Evolutionary conservation across 345 rosid genomes (phyloP).

Genomic region (Acer campestre): DNA sequence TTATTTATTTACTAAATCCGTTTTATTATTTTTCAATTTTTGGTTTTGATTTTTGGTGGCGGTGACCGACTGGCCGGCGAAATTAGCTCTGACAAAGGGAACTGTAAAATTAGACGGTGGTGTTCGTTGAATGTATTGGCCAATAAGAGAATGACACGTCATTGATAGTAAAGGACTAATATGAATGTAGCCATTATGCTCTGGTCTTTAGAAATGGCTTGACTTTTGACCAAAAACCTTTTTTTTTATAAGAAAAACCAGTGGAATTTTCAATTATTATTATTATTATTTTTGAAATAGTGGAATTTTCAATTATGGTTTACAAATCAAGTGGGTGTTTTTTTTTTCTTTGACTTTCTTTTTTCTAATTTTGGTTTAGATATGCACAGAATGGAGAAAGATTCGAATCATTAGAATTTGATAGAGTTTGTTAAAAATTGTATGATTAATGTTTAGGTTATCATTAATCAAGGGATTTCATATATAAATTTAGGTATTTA

Average conservation of each 20-base stretch:
- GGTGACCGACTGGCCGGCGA: conserved; percentile 4
- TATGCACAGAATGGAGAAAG: background rate
- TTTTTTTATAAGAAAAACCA: background rate
- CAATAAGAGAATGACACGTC: background rate
- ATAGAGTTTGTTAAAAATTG: background rate
- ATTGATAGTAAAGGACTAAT: background rate
- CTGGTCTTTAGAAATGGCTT: background rate
- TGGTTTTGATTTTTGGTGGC: background rate
- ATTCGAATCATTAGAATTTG: background rate
- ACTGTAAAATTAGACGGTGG: background rate
- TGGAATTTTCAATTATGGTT: background rate
- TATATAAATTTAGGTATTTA: background rate
- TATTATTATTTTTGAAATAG: background rate
- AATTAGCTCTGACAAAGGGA: background rate
- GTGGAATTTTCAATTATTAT: background rate
- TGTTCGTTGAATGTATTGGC: background rate
- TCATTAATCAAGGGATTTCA: background rate
- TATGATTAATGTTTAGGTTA: background rate
- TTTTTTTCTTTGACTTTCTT: background rate
- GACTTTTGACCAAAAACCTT: background rate
- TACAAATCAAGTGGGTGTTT: background rate
- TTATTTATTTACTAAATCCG: background rate
- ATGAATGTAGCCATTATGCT: background rate
- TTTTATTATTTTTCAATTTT: background rate
- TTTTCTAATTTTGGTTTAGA: background rate